phyloP scores from a whole-genome alignment of 371 early-diverging fungal genomes.

The Haplosporangium sp. region DNA sequence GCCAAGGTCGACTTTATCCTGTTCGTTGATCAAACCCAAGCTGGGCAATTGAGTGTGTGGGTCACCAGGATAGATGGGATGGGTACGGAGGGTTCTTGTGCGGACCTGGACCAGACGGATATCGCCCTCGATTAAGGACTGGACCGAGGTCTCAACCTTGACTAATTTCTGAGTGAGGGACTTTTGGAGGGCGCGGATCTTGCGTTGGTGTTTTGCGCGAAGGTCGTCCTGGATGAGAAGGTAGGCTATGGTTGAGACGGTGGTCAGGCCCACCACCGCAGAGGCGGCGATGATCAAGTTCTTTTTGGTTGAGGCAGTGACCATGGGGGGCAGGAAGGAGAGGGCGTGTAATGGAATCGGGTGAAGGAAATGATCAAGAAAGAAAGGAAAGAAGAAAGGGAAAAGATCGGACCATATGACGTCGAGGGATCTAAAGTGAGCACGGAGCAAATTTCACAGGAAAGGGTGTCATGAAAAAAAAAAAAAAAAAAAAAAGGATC shows the following conservation, averaged over 20 bases:
- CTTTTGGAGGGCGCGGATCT: conserved; percentile 30
- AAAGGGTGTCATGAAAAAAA: conserved; percentile 1
- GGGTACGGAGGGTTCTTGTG: conserved; percentile 21
- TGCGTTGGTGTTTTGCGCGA: conserved; percentile 41
- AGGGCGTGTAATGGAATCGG: no score
- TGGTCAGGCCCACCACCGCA: conserved; percentile 39
- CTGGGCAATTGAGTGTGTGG: conserved; percentile 20
- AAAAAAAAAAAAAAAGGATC: neutral
- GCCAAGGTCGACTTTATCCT: conserved; percentile 30
- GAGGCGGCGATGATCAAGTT: conserved; percentile 44
- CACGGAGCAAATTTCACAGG: no score
- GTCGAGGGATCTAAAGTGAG: neutral
- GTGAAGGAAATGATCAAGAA: neutral
- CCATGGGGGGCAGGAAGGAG: conserved; percentile 18
- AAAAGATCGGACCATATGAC: conserved; percentile 1
- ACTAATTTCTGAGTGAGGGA: conserved; percentile 12
- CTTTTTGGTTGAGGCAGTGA: conserved; percentile 40
- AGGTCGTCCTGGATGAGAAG: conserved; percentile 51
- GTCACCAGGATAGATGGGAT: conserved; percentile 32
- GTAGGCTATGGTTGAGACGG: conserved; percentile 38
- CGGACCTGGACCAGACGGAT: conserved; percentile 46
- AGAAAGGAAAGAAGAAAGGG: neutral
- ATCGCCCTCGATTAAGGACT: conserved; percentile 26
- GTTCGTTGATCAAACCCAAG: conserved; percentile 22
- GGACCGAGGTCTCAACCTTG: conserved; percentile 27